phyloP scores from a whole-genome alignment of 805 yeast species.

The Saturnispora diversa region DNA sequence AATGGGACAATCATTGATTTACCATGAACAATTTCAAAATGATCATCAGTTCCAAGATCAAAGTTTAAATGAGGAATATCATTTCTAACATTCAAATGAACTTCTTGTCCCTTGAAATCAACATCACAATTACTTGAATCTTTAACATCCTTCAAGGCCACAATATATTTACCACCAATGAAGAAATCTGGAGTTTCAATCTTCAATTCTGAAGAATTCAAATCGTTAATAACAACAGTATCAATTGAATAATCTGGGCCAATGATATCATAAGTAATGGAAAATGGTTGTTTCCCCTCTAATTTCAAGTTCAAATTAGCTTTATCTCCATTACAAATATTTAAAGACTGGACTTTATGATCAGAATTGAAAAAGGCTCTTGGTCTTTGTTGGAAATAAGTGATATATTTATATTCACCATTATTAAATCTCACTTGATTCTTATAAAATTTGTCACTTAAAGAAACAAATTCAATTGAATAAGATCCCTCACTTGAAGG shows the following conservation, averaged over 20 bases:
- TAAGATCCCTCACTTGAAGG: conserved; percentile 81
- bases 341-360: conserved; percentile 16
- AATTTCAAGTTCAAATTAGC: conserved; percentile 48
- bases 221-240: conserved; percentile 35
- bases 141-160: conserved; percentile 54
- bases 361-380: conserved; percentile 34
- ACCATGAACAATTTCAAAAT: conserved; percentile 51
- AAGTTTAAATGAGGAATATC: conserved; percentile 50
- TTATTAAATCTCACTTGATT: conserved; percentile 27
- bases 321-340: conserved; percentile 27
- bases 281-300: conserved; percentile 76
- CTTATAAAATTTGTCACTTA: conserved; percentile 57
- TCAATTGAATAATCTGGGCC: conserved; percentile 43
- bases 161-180: conserved; percentile 65
- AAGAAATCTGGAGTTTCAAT: conserved; percentile 49
- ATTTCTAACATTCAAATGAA: conserved; percentile 56
- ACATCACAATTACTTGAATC: conserved; percentile 79
- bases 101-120: conserved; percentile 56
- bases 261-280: conserved; percentile 58
- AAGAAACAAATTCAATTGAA: conserved; percentile 56
- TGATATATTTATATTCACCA: conserved; percentile 47
- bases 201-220: conserved; percentile 30
- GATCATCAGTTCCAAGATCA: conserved; percentile 21
- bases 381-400: conserved; percentile 67
- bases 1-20: conserved; percentile 50